Conservation (phyloP, 2,329 filamentous ascomycete genomes). For the Penicillium sp. region DNA sequence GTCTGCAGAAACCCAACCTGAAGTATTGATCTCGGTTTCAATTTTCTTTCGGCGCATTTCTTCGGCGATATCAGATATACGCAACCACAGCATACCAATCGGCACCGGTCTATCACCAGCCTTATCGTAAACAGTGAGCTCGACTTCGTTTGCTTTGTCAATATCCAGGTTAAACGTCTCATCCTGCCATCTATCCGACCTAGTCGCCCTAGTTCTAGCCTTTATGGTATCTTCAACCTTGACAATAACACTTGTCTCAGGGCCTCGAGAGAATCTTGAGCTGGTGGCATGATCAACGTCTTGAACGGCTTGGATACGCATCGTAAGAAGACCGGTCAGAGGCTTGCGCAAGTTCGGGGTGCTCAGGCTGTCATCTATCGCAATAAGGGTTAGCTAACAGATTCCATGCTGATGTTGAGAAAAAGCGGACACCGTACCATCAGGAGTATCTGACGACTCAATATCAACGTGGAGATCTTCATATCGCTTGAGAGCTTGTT, state of each 20-base stretch:
- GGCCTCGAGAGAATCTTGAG: slow-evolving; percentile 83
- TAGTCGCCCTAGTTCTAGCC: slow-evolving; percentile 81
- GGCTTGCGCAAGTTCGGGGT: slow-evolving; percentile 94
- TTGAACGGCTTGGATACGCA: slow-evolving; percentile 85
- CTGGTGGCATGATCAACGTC: slow-evolving; percentile 91
- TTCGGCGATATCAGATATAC: slow-evolving; percentile 95
- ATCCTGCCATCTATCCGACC: slow-evolving; percentile 88
- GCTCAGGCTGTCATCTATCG: slow-evolving; percentile 90
- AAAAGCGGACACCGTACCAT: slow-evolving; percentile 65
- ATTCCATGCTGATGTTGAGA: slow-evolving; percentile 10
- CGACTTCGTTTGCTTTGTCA: slow-evolving; percentile 98
- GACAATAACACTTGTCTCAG: slow-evolving; percentile 93
- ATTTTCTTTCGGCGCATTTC: slow-evolving; percentile 98
- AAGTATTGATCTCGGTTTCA: slow-evolving; percentile 90
- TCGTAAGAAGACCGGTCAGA: slow-evolving; percentile 85
- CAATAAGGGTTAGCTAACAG: slow-evolving; percentile 30
- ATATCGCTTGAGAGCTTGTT: slow-evolving; percentile 94
- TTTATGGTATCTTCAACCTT: slow-evolving; percentile 96
- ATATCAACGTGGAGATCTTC: slow-evolving; percentile 96
- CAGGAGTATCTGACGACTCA: slow-evolving; percentile 74
- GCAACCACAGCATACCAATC: slow-evolving; percentile 93
- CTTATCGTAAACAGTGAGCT: slow-evolving; percentile 97
- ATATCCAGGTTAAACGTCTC: slow-evolving; percentile 92
- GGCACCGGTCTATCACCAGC: slow-evolving; percentile 87
- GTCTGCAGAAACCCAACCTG: slow-evolving; percentile 96